Percentiles rank a stretch among this genome's conserved stretches.
Conservation (phyloP, 768 basidiomycete species). For the Lactarius sanguifluus region DNA sequence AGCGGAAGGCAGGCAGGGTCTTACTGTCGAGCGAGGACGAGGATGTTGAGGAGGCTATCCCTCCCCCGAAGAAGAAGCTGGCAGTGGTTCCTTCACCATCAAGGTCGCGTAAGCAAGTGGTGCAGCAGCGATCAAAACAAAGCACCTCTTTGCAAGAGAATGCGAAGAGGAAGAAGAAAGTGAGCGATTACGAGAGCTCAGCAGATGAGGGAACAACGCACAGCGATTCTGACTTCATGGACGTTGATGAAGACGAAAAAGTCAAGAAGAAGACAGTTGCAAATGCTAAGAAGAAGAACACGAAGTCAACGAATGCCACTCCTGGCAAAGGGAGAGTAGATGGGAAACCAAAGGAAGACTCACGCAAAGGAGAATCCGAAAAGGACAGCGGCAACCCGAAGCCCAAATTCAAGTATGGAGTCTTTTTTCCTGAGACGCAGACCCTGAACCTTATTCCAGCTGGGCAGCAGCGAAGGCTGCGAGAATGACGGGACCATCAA, state of each 20-base stretch:
- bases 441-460: slow-evolving; percentile 33
- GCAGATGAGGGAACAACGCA: slow-evolving; percentile 34
- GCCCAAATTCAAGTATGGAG: slow-evolving; percentile 40
- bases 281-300: slow-evolving; percentile 28
- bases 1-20: slow-evolving; percentile 26
- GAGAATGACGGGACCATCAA: slow-evolving; percentile 57
- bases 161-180: slow-evolving; percentile 37
- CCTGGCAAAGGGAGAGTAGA: slow-evolving; percentile 2
- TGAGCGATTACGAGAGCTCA: slow-evolving; percentile 37
- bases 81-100: slow-evolving; percentile 5
- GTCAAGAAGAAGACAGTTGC: slow-evolving; percentile 25
- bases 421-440: neutral
- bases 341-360: slow-evolving; percentile 29
- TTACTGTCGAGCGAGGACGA: slow-evolving; percentile 26
- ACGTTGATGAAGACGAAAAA: slow-evolving; percentile 29
- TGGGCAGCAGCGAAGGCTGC: slow-evolving; percentile 60
- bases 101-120: neutral
- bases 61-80: slow-evolving; percentile 27
- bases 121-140: slow-evolving; percentile 26
- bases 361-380: slow-evolving; percentile 16
- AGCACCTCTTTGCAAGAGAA: slow-evolving; percentile 27
- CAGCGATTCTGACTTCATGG: slow-evolving; percentile 30
- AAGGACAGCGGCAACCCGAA: slow-evolving; percentile 35
- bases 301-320: slow-evolving; percentile 1
- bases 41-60: slow-evolving; percentile 22